Evolutionary conservation across 768 basidiomycete genomes (phyloP).

Genomic region (Pleurotus salmoneostramineus): DNA sequence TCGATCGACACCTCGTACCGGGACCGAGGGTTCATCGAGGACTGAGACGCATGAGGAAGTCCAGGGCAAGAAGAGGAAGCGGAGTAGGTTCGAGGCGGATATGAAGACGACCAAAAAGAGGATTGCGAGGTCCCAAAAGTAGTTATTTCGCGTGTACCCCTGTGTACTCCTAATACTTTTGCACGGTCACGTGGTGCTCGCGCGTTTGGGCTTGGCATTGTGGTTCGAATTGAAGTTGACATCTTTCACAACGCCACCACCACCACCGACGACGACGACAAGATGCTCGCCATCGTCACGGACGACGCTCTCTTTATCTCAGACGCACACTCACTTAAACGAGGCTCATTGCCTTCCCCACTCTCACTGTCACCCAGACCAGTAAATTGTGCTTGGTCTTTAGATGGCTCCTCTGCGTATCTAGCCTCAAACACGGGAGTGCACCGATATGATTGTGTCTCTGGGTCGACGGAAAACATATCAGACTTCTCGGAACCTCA

Average conservation of each 20-base stretch:
- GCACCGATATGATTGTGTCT: slow-evolving; percentile 47
- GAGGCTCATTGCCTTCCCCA: slow-evolving; percentile 33
- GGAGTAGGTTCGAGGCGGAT: slow-evolving; percentile 47
- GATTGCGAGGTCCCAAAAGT: slow-evolving; percentile 13
- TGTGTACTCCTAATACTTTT: neutral
- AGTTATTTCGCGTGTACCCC: neutral
- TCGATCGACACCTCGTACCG: slow-evolving; percentile 22
- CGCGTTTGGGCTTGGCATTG: neutral
- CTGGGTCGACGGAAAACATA: slow-evolving; percentile 40
- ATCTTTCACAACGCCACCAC: neutral
- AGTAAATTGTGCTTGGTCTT: slow-evolving; percentile 49
- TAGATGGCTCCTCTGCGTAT: slow-evolving; percentile 52
- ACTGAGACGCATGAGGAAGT: slow-evolving; percentile 23
- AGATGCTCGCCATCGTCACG: slow-evolving; percentile 58
- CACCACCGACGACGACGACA: neutral
- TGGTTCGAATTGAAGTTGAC: neutral
- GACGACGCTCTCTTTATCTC: slow-evolving; percentile 42
- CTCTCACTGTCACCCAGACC: slow-evolving; percentile 25
- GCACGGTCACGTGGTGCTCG: neutral
- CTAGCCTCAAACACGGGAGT: slow-evolving; percentile 45
- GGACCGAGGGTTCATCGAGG: slow-evolving; percentile 19
- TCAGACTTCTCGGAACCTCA: slow-evolving; percentile 27
- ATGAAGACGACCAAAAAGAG: slow-evolving; percentile 38
- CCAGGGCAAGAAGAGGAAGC: slow-evolving; percentile 31
- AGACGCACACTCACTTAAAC: slow-evolving; percentile 45